A percentile compares a stretch with the other conserved stretches of the same genome.
Conservation (phyloP, 257 asterid species). For the Ajuga chamaepitys region DNA sequence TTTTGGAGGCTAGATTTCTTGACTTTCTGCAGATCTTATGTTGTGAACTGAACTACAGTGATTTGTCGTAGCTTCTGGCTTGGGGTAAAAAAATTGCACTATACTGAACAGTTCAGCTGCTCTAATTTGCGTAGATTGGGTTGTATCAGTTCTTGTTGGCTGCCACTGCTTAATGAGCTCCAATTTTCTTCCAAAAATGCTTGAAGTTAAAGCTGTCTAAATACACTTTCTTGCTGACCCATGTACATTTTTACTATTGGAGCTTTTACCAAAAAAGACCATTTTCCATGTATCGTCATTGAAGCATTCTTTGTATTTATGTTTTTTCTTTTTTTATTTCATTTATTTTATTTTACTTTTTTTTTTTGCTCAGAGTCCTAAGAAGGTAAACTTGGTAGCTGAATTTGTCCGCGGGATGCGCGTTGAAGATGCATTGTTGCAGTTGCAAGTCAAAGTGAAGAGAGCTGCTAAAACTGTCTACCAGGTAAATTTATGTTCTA, state of each 20-base stretch:
- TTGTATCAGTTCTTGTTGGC: neutral
- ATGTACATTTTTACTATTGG: neutral
- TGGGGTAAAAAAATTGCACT: neutral
- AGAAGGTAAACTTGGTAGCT: conserved; percentile 91
- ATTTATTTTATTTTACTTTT: neutral
- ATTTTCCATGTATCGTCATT: no score
- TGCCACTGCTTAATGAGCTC: neutral
- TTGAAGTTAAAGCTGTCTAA: neutral
- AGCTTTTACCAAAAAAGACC: neutral
- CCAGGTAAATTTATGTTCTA: conserved; percentile 47
- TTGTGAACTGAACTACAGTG: conserved; percentile 1
- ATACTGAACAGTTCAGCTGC: neutral
- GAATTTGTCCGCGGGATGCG: conserved; percentile 96
- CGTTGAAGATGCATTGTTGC: conserved; percentile 93
- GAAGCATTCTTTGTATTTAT: no score
- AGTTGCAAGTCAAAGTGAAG: conserved; percentile 83
- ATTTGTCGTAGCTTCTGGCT: neutral
- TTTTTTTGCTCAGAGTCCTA: conserved; percentile 87
- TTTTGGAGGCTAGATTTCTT: neutral
- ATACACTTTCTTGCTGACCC: no score
- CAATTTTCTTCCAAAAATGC: neutral
- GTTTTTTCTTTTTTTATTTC: neutral
- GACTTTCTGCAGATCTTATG: neutral
- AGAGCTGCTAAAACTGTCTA: conserved; percentile 95
- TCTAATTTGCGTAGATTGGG: neutral